Percentiles rank a stretch among this genome's conserved stretches.
Evolutionary conservation across 306 rosid species (phyloP).

Genomic region (Lablab purpureus): DNA sequence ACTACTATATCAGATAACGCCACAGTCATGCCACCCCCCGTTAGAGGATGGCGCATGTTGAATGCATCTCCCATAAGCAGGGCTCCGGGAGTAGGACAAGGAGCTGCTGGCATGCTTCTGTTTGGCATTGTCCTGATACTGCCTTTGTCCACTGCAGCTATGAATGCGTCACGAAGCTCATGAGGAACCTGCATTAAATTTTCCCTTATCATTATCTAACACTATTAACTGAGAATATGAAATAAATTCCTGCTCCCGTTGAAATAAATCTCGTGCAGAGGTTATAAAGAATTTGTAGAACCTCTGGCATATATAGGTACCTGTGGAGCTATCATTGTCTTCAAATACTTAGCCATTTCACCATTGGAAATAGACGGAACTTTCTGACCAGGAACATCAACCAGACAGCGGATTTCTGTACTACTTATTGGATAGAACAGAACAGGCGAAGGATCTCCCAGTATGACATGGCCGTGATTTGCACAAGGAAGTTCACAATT

Average conservation of each 20-base stretch:
- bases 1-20: conserved; percentile 92
- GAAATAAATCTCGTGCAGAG: neutral
- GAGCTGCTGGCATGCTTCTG: conserved; percentile 97
- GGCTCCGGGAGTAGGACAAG: conserved; percentile 94
- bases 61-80: conserved; percentile 96
- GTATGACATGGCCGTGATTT: conserved; percentile 87
- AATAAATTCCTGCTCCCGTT: neutral
- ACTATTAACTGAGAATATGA: neutral
- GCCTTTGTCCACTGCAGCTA: conserved; percentile 86
- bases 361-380: conserved; percentile 95
- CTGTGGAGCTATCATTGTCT: conserved; percentile 89
- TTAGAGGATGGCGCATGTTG: conserved; percentile 98
- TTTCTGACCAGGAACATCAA: conserved; percentile 95
- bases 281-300: neutral
- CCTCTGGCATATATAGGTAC: conserved; percentile 42
- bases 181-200: conserved; percentile 72
- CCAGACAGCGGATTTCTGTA: conserved; percentile 93
- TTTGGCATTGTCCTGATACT: conserved; percentile 93
- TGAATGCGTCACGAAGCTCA: conserved; percentile 72
- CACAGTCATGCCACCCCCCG: conserved; percentile 98
- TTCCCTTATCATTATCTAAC: conserved; percentile 35
- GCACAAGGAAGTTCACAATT: conserved; percentile 91
- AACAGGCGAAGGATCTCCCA: conserved; percentile 95
- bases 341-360: conserved; percentile 89
- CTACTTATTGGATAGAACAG: conserved; percentile 92